Evolutionary conservation across 2,329 filamentous ascomycete species (phyloP).

Genomic region (Trichoderma pleuroti): DNA sequence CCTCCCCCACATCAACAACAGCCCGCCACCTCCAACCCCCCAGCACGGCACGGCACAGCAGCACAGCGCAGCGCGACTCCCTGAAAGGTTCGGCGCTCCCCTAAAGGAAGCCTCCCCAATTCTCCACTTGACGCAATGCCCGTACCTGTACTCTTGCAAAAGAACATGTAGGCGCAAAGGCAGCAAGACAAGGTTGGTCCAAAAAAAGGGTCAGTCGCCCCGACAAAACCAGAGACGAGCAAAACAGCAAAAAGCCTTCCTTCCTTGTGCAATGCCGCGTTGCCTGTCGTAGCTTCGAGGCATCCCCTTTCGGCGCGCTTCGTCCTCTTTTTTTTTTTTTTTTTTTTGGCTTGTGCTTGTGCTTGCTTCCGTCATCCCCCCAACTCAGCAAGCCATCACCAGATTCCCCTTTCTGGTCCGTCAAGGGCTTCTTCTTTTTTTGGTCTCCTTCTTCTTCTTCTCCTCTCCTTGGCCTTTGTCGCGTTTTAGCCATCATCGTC

Average conservation of each 20-base stretch:
- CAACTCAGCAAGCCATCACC: background rate
- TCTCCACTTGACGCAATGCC: constrained; percentile 18
- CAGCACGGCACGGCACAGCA: background rate
- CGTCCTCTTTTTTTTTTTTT: background rate
- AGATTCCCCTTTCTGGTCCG: constrained; percentile 1
- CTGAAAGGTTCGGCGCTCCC: constrained; percentile 15
- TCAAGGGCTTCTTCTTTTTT: background rate
- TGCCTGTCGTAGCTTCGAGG: background rate
- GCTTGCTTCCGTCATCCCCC: background rate
- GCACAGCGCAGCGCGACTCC: constrained; percentile 2
- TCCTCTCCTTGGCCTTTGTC: background rate
- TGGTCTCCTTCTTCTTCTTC: background rate
- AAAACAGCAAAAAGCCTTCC: background rate
- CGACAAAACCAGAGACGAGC: background rate
- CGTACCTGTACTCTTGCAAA: background rate
- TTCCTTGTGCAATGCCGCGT: constrained; percentile 8
- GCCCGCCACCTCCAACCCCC: background rate
- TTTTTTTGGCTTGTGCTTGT: background rate
- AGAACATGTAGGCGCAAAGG: constrained; percentile 10
- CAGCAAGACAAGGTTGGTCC: background rate
- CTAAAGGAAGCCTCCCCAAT: background rate
- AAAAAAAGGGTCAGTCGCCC: constrained; percentile 4
- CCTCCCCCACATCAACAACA: constrained; percentile 24
- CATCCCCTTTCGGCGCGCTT: constrained; percentile 9
- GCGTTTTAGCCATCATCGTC: background rate